Conservation (phyloP, 177 flowering plant species). For the Vitis hybrid region DNA sequence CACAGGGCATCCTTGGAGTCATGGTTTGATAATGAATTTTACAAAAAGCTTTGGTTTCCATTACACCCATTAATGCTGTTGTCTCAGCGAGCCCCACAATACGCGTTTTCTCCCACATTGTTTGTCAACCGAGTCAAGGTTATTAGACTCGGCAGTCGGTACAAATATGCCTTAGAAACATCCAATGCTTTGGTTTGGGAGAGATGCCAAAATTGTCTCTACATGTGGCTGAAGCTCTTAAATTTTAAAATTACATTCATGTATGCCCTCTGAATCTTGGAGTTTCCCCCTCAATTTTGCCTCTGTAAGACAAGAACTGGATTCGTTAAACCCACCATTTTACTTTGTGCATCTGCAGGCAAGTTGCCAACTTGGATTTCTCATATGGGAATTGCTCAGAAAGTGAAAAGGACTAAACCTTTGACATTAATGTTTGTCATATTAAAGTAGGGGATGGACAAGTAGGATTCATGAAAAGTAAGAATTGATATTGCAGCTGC, state of each 20-base stretch:
- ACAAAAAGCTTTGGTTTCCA: background rate
- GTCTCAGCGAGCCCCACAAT: slow-evolving; percentile 9
- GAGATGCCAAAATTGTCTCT: background rate
- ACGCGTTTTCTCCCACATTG: slow-evolving; percentile 7
- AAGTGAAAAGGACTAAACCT: no score
- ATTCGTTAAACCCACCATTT: no score
- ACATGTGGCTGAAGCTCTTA: no score
- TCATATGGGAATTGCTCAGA: no score
- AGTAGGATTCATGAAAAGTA: no score
- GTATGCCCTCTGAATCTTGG: background rate
- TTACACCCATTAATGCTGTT: background rate
- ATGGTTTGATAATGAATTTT: no score
- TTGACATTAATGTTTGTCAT: no score
- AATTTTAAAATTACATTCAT: no score
- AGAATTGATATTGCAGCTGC: no score
- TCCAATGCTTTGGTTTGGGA: slow-evolving; percentile 9
- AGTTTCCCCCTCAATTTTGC: background rate
- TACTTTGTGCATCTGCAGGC: no score
- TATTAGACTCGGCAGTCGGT: background rate
- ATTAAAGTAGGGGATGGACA: no score
- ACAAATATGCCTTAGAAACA: slow-evolving; percentile 16
- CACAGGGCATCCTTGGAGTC: background rate
- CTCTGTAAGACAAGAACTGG: background rate
- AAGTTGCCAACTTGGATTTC: no score
- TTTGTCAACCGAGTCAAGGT: slow-evolving; percentile 1